These are phyloP conservation scores for Boletus sensibilis DNA, from an alignment of 768 basidiomycete genomes.

Conservation along the genomic window DNA sequence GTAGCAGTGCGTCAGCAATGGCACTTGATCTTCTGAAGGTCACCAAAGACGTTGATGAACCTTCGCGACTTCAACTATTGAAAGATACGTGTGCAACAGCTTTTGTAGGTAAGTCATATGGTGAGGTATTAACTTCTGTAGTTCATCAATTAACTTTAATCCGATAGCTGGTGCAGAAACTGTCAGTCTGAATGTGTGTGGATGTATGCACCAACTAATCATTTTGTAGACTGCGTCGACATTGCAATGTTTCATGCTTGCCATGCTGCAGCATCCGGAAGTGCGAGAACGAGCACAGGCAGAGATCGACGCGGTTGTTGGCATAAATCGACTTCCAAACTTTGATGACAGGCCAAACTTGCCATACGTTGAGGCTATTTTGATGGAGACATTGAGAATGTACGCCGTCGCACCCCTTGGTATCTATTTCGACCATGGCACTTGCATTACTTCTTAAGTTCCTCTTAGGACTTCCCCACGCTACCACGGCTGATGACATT, in stretches of 20 bases:
- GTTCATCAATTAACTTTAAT: background rate
- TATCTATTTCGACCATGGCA: background rate
- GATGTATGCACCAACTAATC: background rate
- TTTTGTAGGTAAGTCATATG: slow-evolving; percentile 15
- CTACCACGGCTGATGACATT: slow-evolving; percentile 18
- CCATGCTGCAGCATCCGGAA: slow-evolving; percentile 32
- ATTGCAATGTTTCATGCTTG: slow-evolving; percentile 29
- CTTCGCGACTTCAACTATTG: slow-evolving; percentile 7
- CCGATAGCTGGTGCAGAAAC: slow-evolving; percentile 22
- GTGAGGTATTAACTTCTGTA: background rate
- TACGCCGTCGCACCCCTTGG: slow-evolving; percentile 26
- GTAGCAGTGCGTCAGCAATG: slow-evolving; percentile 14
- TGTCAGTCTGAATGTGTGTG: background rate
- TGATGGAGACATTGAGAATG: slow-evolving; percentile 1
- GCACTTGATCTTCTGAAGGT: slow-evolving; percentile 8
- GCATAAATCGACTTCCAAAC: slow-evolving; percentile 27
- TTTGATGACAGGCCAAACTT: slow-evolving; percentile 23
- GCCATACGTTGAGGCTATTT: slow-evolving; percentile 31
- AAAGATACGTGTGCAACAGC: slow-evolving; percentile 14
- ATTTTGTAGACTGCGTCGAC: slow-evolving; percentile 9
- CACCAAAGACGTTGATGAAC: background rate
- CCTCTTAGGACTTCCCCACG: slow-evolving; percentile 16
- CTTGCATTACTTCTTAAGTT: background rate
- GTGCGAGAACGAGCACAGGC: slow-evolving; percentile 31
- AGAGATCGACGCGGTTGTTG: slow-evolving; percentile 32